Base-by-base conservation (phyloP, 164 flowering plant species). In the Dillenia suffruticosa region DNA sequence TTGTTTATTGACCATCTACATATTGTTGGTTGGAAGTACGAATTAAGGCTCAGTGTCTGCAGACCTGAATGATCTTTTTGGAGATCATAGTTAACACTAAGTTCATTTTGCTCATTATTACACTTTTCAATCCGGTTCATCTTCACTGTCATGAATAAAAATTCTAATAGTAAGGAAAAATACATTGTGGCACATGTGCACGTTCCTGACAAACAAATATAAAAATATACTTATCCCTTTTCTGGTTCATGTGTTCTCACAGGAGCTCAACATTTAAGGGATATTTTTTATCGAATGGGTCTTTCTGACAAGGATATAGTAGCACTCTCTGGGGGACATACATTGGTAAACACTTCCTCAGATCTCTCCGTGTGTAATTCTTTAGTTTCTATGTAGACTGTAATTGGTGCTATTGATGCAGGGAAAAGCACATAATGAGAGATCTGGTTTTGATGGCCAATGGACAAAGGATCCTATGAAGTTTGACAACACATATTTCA, bases 221-320 rank as follows among this genome's bases (percentile, higher is more conserved):
- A 32, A 32, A 32, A 32, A 32, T 32, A 7, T 32, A 32, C 40
- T 32, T 5, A 32, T 6, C 40, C 40, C 5, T 32, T 32, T 32
- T 32, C 40, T 4, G 40, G 40, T 32, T 32, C 40, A 32, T 32
- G 7, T 32, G 40, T 32, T 32, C 40, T 32, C 61, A 51, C 56
- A 93, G 98, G 96, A 67, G 75, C 63, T 24, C 76, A 73, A 45
- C 98, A 93, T 81, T 78, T 90, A 62, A 81, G 68, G 74, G 89
- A 85, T 44, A 57, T 89, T 44, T 90, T 93, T 57, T 81, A 83
- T 58, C 75, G 97, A 49, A 93, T 90, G 98, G 98, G 98, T 46
- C 73, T 90, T n/a, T 74, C 92, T 56, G 95, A 90, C 78, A 87
- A 90, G 76, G 98, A 90, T 75, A 89, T 93, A 48, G 96, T 90